Evolutionary conservation across 805 yeast genomes (phyloP).

Genomic region (Saccharomycopsis fermentans): DNA sequence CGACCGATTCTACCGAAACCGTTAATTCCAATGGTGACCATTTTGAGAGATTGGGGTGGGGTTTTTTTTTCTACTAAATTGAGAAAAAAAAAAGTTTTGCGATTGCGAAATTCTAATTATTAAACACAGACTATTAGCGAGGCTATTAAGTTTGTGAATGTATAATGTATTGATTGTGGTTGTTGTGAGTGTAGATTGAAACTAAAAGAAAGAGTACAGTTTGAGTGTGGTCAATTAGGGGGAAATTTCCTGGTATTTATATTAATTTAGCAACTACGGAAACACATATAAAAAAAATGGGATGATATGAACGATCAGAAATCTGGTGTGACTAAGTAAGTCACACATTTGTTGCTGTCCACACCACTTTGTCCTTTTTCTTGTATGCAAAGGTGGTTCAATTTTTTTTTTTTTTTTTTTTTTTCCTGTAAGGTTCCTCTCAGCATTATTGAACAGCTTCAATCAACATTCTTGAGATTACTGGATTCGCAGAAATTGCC

Average conservation of each 20-base stretch:
- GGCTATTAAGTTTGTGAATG: too few relatives aligned
- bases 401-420: neutral
- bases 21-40: constrained; percentile 55
- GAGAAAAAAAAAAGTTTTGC: too few relatives aligned
- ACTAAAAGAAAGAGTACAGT: too few relatives aligned
- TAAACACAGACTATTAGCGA: too few relatives aligned
- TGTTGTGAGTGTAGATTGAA: too few relatives aligned
- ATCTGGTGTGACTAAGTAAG: neutral
- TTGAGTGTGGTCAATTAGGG: too few relatives aligned
- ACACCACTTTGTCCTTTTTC: neutral
- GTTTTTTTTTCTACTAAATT: neutral
- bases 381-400: neutral
- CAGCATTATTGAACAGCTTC: too few relatives aligned
- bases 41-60: constrained; percentile 22
- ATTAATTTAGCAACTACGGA: neutral
- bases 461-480: too few relatives aligned
- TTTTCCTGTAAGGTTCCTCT: neutral
- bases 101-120: too few relatives aligned
- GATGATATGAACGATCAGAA: neutral
- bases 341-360: neutral
- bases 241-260: neutral
- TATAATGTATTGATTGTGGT: too few relatives aligned
- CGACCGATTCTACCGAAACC: constrained; percentile 71
- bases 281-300: neutral
- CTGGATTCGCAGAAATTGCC: too few relatives aligned